These are phyloP conservation scores for Penicillium crystallinum DNA, from an alignment of 495 filamentous ascomycete species.

Conservation along the genomic window DNA sequence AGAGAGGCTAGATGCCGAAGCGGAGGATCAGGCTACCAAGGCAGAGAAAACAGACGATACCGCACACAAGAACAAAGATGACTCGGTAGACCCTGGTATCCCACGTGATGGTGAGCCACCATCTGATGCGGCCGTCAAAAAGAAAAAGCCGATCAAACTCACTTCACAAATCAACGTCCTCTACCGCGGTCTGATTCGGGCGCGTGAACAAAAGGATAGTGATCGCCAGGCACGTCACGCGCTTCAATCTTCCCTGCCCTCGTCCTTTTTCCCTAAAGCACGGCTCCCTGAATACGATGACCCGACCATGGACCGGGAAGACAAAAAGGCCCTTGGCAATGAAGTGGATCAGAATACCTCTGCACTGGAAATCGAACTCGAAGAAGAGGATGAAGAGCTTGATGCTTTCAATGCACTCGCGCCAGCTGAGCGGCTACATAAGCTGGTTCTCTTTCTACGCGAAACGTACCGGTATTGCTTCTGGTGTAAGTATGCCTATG, in stretches of 20 bases:
- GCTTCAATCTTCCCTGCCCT: conserved; percentile 58
- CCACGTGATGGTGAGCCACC: neutral
- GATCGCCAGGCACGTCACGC: conserved; percentile 62
- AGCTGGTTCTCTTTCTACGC: conserved; percentile 63
- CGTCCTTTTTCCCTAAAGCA: conserved; percentile 39
- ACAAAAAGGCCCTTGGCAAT: conserved; percentile 49
- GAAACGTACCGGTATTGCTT: conserved; percentile 80
- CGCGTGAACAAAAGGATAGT: conserved; percentile 65
- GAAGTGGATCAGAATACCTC: conserved; percentile 34
- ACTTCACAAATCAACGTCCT: conserved; percentile 66
- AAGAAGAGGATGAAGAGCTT: conserved; percentile 79
- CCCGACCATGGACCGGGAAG: conserved; percentile 50
- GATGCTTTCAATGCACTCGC: conserved; percentile 74
- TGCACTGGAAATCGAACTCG: conserved; percentile 60
- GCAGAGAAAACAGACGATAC: conserved; percentile 16
- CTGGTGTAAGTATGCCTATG: conserved; percentile 89
- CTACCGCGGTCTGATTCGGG: conserved; percentile 68
- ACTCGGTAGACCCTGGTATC: neutral
- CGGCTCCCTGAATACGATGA: conserved; percentile 50
- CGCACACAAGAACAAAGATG: conserved; percentile 6
- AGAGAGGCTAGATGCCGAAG: conserved; percentile 62
- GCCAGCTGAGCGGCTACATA: conserved; percentile 56
- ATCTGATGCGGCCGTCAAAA: conserved; percentile 6
- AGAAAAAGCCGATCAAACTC: conserved; percentile 38
- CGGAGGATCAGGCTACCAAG: conserved; percentile 10